Conservation (phyloP, 2,329 filamentous ascomycete species). For the Nannizzia gypsea region DNA sequence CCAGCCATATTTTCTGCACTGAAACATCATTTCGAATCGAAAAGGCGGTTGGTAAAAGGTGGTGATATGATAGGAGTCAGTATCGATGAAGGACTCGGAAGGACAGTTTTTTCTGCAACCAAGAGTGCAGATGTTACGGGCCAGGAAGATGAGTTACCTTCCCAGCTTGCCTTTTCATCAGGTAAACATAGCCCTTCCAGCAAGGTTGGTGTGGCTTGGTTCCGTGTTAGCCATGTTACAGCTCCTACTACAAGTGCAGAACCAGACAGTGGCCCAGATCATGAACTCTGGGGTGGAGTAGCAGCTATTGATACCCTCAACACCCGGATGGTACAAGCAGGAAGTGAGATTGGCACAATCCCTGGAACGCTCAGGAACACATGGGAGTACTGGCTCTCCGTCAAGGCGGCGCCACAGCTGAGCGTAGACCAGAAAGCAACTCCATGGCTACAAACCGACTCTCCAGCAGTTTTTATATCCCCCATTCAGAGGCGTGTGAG, state of each 20-base stretch:
- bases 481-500: slow-evolving; percentile 57
- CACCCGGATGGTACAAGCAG: slow-evolving; percentile 84
- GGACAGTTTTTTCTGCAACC: slow-evolving; percentile 62
- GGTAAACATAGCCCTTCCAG: slow-evolving; percentile 21
- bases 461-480: slow-evolving; percentile 39
- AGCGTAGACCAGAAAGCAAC: slow-evolving; percentile 23
- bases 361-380: slow-evolving; percentile 63
- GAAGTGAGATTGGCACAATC: slow-evolving; percentile 69
- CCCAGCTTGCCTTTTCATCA: slow-evolving; percentile 11
- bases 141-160: slow-evolving; percentile 54
- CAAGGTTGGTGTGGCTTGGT: slow-evolving; percentile 67
- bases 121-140: slow-evolving; percentile 44
- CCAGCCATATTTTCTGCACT: slow-evolving; percentile 75
- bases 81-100: slow-evolving; percentile 73
- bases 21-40: slow-evolving; percentile 77
- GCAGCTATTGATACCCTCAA: slow-evolving; percentile 75
- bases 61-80: slow-evolving; percentile 84
- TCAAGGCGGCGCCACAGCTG: slow-evolving; percentile 51
- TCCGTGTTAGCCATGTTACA: slow-evolving; percentile 67
- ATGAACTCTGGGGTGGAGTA: slow-evolving; percentile 72
- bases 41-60: slow-evolving; percentile 67
- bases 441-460: slow-evolving; percentile 28
- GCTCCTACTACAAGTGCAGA: slow-evolving; percentile 38
- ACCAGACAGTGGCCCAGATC: slow-evolving; percentile 47
- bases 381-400: slow-evolving; percentile 83